These are phyloP conservation scores for Gossypium herbaceum DNA, from an alignment of 345 rosid genomes.

Conservation along the genomic window DNA sequence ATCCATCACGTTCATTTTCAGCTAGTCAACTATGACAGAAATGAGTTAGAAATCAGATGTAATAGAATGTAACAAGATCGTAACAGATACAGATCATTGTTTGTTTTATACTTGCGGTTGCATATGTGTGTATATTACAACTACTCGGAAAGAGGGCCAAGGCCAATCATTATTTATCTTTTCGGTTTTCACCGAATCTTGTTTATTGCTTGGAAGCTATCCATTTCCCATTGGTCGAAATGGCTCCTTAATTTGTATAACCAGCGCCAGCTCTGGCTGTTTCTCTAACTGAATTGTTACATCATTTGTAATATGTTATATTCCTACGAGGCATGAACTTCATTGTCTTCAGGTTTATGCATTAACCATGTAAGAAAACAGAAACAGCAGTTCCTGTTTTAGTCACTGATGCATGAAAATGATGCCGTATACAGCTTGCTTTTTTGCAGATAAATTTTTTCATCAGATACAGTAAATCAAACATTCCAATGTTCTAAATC, in stretches of 20 bases:
- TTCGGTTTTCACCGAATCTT: too few relatives aligned
- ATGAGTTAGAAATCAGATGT: neutral
- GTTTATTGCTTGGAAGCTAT: too few relatives aligned
- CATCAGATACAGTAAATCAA: neutral
- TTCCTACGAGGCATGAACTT: neutral
- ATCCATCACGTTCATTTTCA: neutral
- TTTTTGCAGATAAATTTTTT: neutral
- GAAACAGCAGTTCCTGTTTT: neutral
- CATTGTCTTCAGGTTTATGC: neutral
- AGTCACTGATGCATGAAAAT: neutral
- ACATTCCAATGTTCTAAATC: neutral
- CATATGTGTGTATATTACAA: neutral
- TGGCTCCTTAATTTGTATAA: neutral
- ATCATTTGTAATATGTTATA: neutral
- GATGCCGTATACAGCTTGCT: neutral
- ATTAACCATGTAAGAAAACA: neutral
- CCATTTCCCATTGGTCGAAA: too few relatives aligned
- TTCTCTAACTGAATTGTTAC: neutral
- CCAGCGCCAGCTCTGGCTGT: neutral
- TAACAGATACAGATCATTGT: neutral
- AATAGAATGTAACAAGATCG: conserved; percentile 4
- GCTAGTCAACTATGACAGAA: neutral
- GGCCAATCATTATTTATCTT: too few relatives aligned
- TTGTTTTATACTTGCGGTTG: too few relatives aligned
- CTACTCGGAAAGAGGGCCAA: neutral